Base-by-base conservation (phyloP, 805 yeast genomes). In the Barnettozyma californica region DNA sequence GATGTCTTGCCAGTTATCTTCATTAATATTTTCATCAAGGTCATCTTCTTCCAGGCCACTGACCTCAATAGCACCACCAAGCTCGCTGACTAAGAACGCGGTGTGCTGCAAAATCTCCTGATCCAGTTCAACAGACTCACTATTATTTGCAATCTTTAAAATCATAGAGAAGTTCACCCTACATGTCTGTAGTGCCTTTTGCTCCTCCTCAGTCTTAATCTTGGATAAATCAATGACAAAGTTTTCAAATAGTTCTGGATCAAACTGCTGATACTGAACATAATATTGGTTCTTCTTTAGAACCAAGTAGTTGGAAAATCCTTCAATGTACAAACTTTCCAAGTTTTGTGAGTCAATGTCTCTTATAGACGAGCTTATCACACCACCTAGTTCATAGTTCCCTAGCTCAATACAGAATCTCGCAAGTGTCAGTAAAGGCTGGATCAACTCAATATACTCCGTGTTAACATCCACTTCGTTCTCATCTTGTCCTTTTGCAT, bases 311-410 rank as follows among this genome's bases (percentile, higher is more conserved):
- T 83, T 75, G 0, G 94, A 81, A 58, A 91, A 79, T 0, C 94
- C 95, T 60, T 88, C 95, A 54, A 90, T 69, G 63, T 94, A 94
- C 61, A 78, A 85, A 36, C 84, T 76, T 59, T 94, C 98, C 49
- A 88, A 71, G 52, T 88, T 80, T 57, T 82, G 84, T 58, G 92
- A 97, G 67, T 92, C 90, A 41, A 92, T 78, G 51, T 86, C 92
- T 57, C 84, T 83, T 16, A 84, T 73, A 23, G 76, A 75, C 16
- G 75, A 68, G 11, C 89, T 74, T n/a, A 89, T 81, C n/a, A 77
- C 75, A 4, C 79, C 69, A 3, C 87, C 87, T 16, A 75, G 58
- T 35, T 87, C 95, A 59, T 80, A 82, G 54, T 79, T 65, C 19
- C 83, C 92, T 60, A 87, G 69, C 66, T 94, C 98, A 39, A 87